Evolutionary conservation across 176 grass and related monocot species (phyloP), one percentile per base, ranked within the genome.

Genomic region (Ensete ventricosum): DNA sequence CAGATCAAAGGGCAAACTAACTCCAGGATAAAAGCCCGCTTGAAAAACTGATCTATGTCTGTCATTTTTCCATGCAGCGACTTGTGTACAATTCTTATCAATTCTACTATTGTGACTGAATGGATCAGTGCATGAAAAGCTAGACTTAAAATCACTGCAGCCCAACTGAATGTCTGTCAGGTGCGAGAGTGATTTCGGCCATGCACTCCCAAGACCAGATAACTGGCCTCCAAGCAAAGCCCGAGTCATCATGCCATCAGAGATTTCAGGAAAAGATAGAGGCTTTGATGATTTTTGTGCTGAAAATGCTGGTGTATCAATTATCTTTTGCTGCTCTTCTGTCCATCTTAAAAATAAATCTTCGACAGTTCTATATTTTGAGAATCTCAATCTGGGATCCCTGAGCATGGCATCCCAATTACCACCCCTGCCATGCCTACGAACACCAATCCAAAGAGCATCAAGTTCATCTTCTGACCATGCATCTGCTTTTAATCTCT

Each of bases 401-500:
- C 90, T 80, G 68, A 97, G 90, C 94, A 97, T 97, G 57, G 77
- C 82, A 72, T 91, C 94, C 94, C 94, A 97, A 69, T 89, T 97
- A 81, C 94, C 94, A 81, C 94, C 94, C 72, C 82, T 87, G 79
- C 90, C 94, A 78, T 93, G 87, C 70, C 90, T 90, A 77, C 90
- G 85, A 73, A 97, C 94, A 76, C 95, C 91, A 77, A 99, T 94
- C 95, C 95, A 99, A 78, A 99, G 78, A 85, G 85, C 86, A 79
- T 97, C 94, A 74, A 93, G 83, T 79, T 97, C 90, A 79, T 97
- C 90, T 84, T 97, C 90, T 74, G 94, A 93, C 90, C 94, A 93
- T 83, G 79, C 79, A 76, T 94, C 88, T 74, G 70, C 50, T 74
- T 94, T 99, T 23, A 83, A 62, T 73, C 84, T 89, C 84, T 87